Conservation (phyloP, 306 rosid genomes). For the Fagus crenata region DNA sequence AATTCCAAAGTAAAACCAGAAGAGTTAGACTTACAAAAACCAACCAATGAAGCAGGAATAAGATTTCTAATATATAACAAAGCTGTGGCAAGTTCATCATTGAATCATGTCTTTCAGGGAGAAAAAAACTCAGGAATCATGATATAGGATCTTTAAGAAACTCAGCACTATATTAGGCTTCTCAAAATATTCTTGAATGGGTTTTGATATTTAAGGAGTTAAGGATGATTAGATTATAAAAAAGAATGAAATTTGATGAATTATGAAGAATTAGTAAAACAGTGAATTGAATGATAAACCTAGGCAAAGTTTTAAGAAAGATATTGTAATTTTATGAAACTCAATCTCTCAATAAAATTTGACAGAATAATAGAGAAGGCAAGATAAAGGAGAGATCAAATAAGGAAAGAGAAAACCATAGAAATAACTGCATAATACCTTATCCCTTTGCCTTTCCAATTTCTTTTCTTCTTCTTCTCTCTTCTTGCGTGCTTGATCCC, state of each 20-base stretch:
- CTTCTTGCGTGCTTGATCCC: conserved; percentile 43
- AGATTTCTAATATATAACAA: neutral
- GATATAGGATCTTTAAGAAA: too few relatives aligned
- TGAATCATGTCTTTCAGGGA: neutral
- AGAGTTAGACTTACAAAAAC: neutral
- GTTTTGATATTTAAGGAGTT: too few relatives aligned
- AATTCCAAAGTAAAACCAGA: neutral
- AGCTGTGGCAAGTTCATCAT: neutral
- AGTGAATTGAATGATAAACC: too few relatives aligned
- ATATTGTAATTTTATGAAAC: too few relatives aligned
- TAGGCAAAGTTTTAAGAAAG: too few relatives aligned
- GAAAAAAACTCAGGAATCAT: neutral
- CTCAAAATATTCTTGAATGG: too few relatives aligned
- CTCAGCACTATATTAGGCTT: too few relatives aligned
- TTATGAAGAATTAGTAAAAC: too few relatives aligned
- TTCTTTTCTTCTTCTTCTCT: conserved; percentile 44
- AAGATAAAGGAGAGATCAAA: neutral
- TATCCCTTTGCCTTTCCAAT: conserved; percentile 55
- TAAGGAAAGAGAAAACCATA: neutral
- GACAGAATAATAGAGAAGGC: neutral
- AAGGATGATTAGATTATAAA: too few relatives aligned
- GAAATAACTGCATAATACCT: conserved; percentile 45
- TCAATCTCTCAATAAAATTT: too few relatives aligned
- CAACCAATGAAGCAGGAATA: neutral
- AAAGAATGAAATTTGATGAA: too few relatives aligned